Base-by-base conservation (phyloP, 768 basidiomycete species). In the Mycena crocata region DNA sequence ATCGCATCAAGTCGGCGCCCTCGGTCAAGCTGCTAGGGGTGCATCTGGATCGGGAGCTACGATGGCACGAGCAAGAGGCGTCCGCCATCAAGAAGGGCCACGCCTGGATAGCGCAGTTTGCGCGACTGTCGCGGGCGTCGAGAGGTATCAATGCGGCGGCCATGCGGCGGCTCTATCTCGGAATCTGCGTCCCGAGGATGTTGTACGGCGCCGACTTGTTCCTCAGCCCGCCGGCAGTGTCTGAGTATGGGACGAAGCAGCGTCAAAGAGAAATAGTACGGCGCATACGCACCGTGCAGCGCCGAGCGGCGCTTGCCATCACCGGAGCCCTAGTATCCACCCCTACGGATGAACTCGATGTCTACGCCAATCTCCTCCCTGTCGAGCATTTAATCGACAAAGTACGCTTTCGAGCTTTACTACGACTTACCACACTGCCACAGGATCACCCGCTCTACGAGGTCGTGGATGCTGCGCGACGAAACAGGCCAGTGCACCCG, bases 11-110 rank as follows among this genome's bases (percentile, higher is more conserved):
- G 21, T 66, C 76, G 9, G 24, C 55, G 15, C 31, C 23, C 12
- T 34, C 57, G 2, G 64, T 71, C 60, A 76, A 74, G 42, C 77
- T 77, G 62, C 73, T 82, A 0, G 81, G 80, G 0, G 66, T 82
- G 7, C 71, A 67, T 32, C 73, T 76, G 54, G 79, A 81, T 68
- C 52, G 72, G 9, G 68, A 72, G 37, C 70, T 82, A 2, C 23
- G 62, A 0, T 81, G 73, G 63, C 64, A 73, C 13, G 61, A 72
- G 40, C 77, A 77, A 42, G 45, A n/a, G 3, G 67, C 71, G 31
- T 50, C 58, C 7, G 72, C 70, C 3, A 5, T 72, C 23, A 59
- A 14, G 12, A 74, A 67, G 50, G 73, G 71, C 21, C 42, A 62
- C 8, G 54, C 66, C n/a, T 74, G 73, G 73, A 17, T 67, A 21